Conservation (phyloP, 1,139 yeast genomes). For the Pichia kudriavzevii region DNA sequence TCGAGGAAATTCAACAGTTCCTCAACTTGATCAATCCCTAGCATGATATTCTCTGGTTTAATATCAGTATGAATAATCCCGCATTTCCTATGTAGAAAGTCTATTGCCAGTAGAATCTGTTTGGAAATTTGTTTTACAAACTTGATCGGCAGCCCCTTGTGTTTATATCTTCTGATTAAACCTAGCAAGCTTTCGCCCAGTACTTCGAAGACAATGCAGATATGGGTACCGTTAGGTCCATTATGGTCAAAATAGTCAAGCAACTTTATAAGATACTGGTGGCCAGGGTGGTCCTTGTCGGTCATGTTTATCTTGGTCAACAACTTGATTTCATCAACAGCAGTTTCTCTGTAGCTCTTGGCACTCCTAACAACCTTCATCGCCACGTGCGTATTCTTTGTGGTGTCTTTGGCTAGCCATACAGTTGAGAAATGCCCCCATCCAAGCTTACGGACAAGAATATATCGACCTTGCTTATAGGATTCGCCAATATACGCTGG, state of each 20-base stretch:
- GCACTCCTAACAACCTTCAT: conserved; percentile 76
- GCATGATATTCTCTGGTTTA: conserved; percentile 83
- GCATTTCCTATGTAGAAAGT: conserved; percentile 74
- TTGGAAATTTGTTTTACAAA: conserved; percentile 76
- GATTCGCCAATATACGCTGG: conserved; percentile 74
- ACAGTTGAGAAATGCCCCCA: conserved; percentile 93
- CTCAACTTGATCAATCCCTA: conserved; percentile 74
- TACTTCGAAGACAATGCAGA: conserved; percentile 87
- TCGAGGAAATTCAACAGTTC: conserved; percentile 53
- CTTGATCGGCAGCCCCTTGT: conserved; percentile 64
- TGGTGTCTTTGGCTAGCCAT: conserved; percentile 68
- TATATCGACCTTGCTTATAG: conserved; percentile 54
- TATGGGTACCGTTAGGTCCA: conserved; percentile 78
- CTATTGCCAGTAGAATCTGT: conserved; percentile 68
- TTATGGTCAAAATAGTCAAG: conserved; percentile 68
- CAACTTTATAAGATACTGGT: conserved; percentile 58
- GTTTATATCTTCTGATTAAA: conserved; percentile 56
- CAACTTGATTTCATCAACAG: conserved; percentile 73
- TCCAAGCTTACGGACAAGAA: conserved; percentile 70
- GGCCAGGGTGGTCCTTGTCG: conserved; percentile 62
- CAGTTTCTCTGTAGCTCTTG: conserved; percentile 58
- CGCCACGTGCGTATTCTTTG: conserved; percentile 59
- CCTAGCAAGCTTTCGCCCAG: conserved; percentile 76
- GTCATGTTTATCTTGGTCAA: conserved; percentile 41
- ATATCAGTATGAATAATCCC: conserved; percentile 90